These are phyloP conservation scores for Scortechinia acanthostroma DNA, from an alignment of 2,329 filamentous ascomycete species.

Conservation along the genomic window DNA sequence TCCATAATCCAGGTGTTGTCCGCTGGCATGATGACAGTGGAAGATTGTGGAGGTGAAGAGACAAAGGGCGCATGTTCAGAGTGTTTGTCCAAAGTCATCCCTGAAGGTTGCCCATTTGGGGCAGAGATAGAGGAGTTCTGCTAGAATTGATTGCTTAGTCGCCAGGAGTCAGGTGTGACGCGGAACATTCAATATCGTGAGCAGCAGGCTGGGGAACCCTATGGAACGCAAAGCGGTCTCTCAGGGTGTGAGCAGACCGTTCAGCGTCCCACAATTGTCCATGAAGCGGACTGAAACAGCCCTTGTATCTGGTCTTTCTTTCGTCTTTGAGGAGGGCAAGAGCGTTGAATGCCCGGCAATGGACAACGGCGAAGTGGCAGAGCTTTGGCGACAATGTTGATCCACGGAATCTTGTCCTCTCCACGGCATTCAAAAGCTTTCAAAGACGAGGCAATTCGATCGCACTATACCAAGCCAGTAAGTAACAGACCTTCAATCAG, in stretches of 20 bases:
- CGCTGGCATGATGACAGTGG: slow-evolving; percentile 12
- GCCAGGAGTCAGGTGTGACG: too few relatives aligned
- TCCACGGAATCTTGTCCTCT: too few relatives aligned
- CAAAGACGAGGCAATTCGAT: too few relatives aligned
- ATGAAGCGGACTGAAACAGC: slow-evolving; percentile 12
- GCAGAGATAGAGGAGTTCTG: slow-evolving; percentile 8
- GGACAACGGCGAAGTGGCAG: too few relatives aligned
- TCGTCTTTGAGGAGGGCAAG: too few relatives aligned
- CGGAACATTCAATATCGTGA: slow-evolving; percentile 6
- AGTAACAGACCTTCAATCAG: too few relatives aligned
- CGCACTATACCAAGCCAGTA: too few relatives aligned
- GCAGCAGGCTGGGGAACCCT: slow-evolving; percentile 31
- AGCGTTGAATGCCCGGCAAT: too few relatives aligned
- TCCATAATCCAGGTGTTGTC: slow-evolving; percentile 22
- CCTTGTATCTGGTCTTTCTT: too few relatives aligned
- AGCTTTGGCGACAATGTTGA: too few relatives aligned
- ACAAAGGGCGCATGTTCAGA: slow-evolving; percentile 8
- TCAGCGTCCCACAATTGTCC: slow-evolving; percentile 36
- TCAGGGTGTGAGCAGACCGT: slow-evolving; percentile 35
- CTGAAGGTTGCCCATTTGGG: slow-evolving; percentile 18
- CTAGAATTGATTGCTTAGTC: too few relatives aligned
- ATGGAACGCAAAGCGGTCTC: slow-evolving; percentile 42
- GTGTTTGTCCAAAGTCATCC: slow-evolving; percentile 24
- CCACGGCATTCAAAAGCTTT: too few relatives aligned
- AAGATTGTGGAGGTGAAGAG: slow-evolving; percentile 27